Evolutionary conservation across 2,329 filamentous ascomycete genomes (phyloP).

Genomic region (Ophiostoma fasciatum): DNA sequence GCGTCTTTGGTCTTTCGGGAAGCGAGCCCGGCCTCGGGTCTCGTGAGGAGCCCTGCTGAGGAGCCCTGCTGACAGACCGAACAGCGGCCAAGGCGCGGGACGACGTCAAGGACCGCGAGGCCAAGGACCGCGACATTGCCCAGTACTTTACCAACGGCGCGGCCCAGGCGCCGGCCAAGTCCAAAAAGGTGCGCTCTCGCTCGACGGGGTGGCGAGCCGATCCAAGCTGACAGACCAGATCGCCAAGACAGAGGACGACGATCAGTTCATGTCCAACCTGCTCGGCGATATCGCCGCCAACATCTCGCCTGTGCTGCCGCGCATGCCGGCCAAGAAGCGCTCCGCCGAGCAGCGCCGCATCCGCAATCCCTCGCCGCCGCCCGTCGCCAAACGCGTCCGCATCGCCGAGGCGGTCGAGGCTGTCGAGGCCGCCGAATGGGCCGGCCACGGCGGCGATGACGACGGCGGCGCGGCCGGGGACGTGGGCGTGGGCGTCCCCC

Average conservation of each 20-base stretch:
- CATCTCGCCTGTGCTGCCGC: conserved; percentile 36
- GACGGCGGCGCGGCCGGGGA: conserved; percentile 43
- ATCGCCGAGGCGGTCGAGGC: conserved; percentile 32
- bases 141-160: conserved; percentile 83
- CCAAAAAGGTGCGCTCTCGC: conserved; percentile 50
- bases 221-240: conserved; percentile 30
- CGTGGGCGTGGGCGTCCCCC: conserved; percentile 32
- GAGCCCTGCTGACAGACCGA: no score
- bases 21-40: conserved; percentile 10
- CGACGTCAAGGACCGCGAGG: conserved; percentile 73
- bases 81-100: conserved; percentile 75
- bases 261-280: conserved; percentile 71
- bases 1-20: no score
- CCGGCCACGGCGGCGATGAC: conserved; percentile 32
- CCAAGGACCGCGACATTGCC: conserved; percentile 80
- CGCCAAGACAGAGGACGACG: conserved; percentile 71
- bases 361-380: conserved; percentile 61
- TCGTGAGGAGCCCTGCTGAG: not conserved
- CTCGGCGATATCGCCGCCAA: conserved; percentile 82
- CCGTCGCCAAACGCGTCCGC: conserved; percentile 41
- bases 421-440: conserved; percentile 41
- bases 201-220: no score
- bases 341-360: conserved; percentile 59
- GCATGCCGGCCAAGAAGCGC: conserved; percentile 49
- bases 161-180: conserved; percentile 51